Evolutionary conservation across 2,329 filamentous ascomycete genomes (phyloP), one percentile per base, ranked within the genome.

Genomic region (Fusarium camptoceras): DNA sequence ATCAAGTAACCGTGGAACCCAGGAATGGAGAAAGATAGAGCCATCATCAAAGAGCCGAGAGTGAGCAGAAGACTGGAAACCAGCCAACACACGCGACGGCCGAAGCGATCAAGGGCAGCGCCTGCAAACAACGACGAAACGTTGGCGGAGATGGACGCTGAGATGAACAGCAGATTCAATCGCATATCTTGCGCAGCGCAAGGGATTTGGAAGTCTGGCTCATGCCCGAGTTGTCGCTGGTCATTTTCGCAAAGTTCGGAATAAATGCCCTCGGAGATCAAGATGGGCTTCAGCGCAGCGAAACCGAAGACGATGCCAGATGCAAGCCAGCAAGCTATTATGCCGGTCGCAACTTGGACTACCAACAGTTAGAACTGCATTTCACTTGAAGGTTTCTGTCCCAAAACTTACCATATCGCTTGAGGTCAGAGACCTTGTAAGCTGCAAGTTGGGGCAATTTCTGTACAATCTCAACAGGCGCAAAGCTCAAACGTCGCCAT

Each of bases 161-260:
- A 86, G 6, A 94, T 96, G 82, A 97, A 97, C 90, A 97, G 95
- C 60, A 97, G 82, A 76, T 97, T 97, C 55, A 97, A 84, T 57
- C 85, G 85, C 58, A 89, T 87, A 14, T 77, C 76, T 28, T 78
- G 76, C 75, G 88, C 86, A 22, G 84, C 78, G 67, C 86, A 88
- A 0, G 83, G 74, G 2, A 73, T 48, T 5, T 46, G 16, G 4
- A 42, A 82, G 28, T 84, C 75, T 18, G 74, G 73, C n/a, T 76
- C 69, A 3, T 74, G 60, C 8, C 59, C 54, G 9, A 59, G 55
- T 9, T 4, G 15, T 4, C n/a, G 24, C 1, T 28, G 58, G 4
- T 62, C 73, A 55, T 72, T 76, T 12, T 77, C 64, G 75, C 92
- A 95, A 25, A 85, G 81, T 41, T 92, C 84, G 27, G 83, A 83